Percentiles rank a stretch among this genome's conserved stretches.
Evolutionary conservation across 768 basidiomycete genomes (phyloP).

Genomic region (Guyanaporus albipodus): DNA sequence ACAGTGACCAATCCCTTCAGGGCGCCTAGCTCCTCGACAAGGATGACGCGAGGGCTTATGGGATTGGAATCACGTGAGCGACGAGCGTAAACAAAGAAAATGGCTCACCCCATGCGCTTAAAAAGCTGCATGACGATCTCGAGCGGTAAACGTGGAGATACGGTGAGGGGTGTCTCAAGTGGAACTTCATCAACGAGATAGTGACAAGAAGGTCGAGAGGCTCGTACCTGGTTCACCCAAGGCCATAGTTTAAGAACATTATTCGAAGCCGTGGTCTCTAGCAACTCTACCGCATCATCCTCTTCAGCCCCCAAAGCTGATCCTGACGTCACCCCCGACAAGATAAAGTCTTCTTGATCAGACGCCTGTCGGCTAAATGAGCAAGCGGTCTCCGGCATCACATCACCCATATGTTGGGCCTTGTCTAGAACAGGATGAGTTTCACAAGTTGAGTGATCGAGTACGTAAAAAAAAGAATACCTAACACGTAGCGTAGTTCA

Average conservation of each 20-base stretch:
- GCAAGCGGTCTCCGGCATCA: slow-evolving; percentile 65
- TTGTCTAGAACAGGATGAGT: slow-evolving; percentile 49
- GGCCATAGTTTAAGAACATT: slow-evolving; percentile 71
- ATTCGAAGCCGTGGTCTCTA: slow-evolving; percentile 55
- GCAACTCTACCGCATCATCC: slow-evolving; percentile 60
- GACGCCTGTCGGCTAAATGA: slow-evolving; percentile 54
- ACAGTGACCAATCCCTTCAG: slow-evolving; percentile 89
- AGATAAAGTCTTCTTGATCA: slow-evolving; percentile 49
- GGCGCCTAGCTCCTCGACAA: slow-evolving; percentile 83
- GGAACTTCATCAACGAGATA: background rate
- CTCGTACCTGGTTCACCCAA: slow-evolving; percentile 88
- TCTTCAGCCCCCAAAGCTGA: slow-evolving; percentile 61
- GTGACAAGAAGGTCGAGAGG: background rate
- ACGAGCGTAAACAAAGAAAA: background rate
- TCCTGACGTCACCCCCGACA: slow-evolving; percentile 41
- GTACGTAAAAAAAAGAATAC: slow-evolving; percentile 37
- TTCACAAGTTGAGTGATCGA: background rate
- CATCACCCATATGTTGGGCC: slow-evolving; percentile 57
- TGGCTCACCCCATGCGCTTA: slow-evolving; percentile 90
- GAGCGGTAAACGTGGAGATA: slow-evolving; percentile 85
- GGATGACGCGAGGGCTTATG: slow-evolving; percentile 86
- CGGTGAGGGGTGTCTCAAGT: slow-evolving; percentile 84
- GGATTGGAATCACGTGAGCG: background rate
- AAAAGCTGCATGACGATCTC: slow-evolving; percentile 98
- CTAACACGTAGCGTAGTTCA: slow-evolving; percentile 82